Evolutionary conservation across 441 rosid species (phyloP).

Genomic region (Arabidopsis hybrid): DNA sequence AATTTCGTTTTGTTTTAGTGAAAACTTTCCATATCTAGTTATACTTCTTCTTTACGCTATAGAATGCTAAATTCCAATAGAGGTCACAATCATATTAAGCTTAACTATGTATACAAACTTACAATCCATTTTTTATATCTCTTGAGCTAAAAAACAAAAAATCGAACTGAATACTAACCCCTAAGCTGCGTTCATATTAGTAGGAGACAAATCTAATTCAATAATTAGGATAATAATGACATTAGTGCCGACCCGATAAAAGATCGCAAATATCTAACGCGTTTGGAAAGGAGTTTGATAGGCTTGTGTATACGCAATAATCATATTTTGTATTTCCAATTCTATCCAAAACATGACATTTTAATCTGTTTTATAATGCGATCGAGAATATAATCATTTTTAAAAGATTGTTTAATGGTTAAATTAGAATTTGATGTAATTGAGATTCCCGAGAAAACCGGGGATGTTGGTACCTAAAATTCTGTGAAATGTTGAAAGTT

Average conservation of each 20-base stretch:
- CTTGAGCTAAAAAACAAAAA: neutral
- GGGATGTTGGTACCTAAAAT: slow-evolving; percentile 48
- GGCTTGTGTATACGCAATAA: slow-evolving; percentile 31
- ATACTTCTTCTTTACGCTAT: neutral
- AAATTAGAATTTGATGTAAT: slow-evolving; percentile 1
- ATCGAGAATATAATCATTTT: slow-evolving; percentile 24
- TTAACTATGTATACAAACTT: neutral
- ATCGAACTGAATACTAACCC: neutral
- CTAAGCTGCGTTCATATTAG: slow-evolving; percentile 19
- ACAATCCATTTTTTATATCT: neutral
- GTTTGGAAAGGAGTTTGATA: slow-evolving; percentile 8
- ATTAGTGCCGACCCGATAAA: slow-evolving; percentile 19
- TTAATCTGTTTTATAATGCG: neutral
- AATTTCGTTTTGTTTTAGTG: too few relatives aligned
- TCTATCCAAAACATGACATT: neutral
- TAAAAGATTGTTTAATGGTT: neutral
- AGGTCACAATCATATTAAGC: neutral
- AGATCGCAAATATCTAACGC: slow-evolving; percentile 8
- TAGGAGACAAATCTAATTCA: slow-evolving; percentile 25
- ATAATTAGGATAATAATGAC: slow-evolving; percentile 30
- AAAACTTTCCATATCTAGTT: too few relatives aligned
- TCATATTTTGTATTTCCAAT: slow-evolving; percentile 2
- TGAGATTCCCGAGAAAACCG: slow-evolving; percentile 48
- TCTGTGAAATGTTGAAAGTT: slow-evolving; percentile 52
- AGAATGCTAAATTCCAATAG: neutral